Base-by-base conservation (phyloP, 1,284 basidiomycete genomes). In the Peniophora sp. region DNA sequence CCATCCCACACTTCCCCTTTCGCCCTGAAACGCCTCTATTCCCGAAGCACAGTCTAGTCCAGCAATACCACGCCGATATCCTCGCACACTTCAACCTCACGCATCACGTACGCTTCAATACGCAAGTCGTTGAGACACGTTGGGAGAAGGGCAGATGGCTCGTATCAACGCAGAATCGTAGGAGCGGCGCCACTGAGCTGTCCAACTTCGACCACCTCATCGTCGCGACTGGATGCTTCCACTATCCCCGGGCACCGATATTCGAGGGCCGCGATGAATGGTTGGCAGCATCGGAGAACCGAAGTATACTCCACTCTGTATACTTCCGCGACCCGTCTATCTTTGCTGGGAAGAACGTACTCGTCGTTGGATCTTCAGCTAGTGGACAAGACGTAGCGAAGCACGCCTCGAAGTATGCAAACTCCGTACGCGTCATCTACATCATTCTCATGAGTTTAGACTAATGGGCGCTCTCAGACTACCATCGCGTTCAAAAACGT, bases 191-290 rank as follows among this genome's bases (percentile, higher is more conserved):
- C 8, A 50, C 45, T 44, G 51, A 36, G 57, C 24, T 41, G 54
- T 24, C 51, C 57, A 46, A 54, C 1, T 76, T 76, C 54, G 73
- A 81, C 55, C 79, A 81, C 57, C 64, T 82, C 24, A 65, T 82
- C 37, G 69, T 79, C 22, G 77, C 76, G 23, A 73, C 64, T 27
- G 80, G 79, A 3, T 75, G 79, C 54, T 73, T 79, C 52, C 76
- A 77, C 54, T 69, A 74, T 54, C 79, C 80, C 1, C 65, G 67
- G n/a, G 64, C 71, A 3, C 71, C 72, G 1, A 54, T 55, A 3
- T 79, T 75, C 67, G 60, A 59, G 11, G 79, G 78, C 0, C 69
- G 74, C 47, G 68, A 74, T 3, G 66, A 64, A 5, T 81, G 79
- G 79, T 10, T 61, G 59, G 34, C 58, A 2, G 65, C 64, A 8